These are phyloP conservation scores for Agrocybe pediades DNA, from an alignment of 768 basidiomycete genomes.

Conservation along the genomic window DNA sequence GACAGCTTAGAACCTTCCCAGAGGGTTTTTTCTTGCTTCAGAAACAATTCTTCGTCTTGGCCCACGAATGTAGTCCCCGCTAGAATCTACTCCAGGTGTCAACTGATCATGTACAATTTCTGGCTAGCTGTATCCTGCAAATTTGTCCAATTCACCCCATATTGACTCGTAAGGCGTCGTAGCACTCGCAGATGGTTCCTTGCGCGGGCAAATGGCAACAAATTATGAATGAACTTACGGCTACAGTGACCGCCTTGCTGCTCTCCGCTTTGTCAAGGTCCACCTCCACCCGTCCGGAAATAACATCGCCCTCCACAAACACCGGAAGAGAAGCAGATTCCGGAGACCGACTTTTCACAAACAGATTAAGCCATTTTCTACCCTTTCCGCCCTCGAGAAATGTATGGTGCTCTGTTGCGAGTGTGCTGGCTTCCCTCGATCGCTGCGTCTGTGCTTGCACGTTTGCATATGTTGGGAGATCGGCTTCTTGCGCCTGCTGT, in stretches of 20 bases:
- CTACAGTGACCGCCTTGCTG: conserved; percentile 48
- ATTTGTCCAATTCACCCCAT: not conserved
- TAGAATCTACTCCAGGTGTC: conserved; percentile 34
- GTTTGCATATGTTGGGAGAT: conserved; percentile 21
- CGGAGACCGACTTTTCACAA: conserved; percentile 48
- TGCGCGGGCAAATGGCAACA: not conserved
- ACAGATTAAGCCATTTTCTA: conserved; percentile 49
- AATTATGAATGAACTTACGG: conserved; percentile 31
- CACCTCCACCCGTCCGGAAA: conserved; percentile 53
- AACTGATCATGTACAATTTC: not conserved
- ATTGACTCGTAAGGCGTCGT: not conserved
- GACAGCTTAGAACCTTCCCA: conserved; percentile 45
- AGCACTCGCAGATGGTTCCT: not conserved
- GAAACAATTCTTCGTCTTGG: conserved; percentile 53
- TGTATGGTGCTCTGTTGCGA: conserved; percentile 35
- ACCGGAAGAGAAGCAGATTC: conserved; percentile 39
- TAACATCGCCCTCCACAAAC: conserved; percentile 48
- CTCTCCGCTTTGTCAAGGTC: conserved; percentile 51
- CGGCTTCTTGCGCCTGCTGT: conserved; percentile 17
- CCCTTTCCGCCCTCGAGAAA: conserved; percentile 45
- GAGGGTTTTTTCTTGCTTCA: conserved; percentile 41
- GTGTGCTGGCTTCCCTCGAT: not conserved
- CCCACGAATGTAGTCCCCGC: conserved; percentile 55
- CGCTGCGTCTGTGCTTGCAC: conserved; percentile 1
- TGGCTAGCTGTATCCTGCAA: not conserved